Evolutionary conservation across 768 basidiomycete species (phyloP).

Genomic region (Suillus clintonianus): DNA sequence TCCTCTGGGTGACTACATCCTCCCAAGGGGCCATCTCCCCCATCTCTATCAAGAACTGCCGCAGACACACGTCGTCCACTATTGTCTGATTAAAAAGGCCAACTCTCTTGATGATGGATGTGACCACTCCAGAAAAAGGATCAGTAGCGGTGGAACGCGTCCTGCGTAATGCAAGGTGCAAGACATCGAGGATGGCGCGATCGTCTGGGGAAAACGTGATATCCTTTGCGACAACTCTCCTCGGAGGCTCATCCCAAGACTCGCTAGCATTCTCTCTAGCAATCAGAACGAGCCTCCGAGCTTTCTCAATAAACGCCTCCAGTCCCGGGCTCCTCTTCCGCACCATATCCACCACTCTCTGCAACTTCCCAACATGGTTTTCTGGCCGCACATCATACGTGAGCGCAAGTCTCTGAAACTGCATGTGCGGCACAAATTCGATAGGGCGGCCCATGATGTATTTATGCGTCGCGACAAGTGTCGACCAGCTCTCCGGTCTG

Average conservation of each 20-base stretch:
- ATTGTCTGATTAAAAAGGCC: slow-evolving; percentile 34
- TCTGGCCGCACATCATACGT: slow-evolving; percentile 65
- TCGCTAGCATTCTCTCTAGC: slow-evolving; percentile 31
- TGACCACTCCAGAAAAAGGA: slow-evolving; percentile 56
- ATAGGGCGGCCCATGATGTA: slow-evolving; percentile 56
- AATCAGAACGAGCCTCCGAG: slow-evolving; percentile 39
- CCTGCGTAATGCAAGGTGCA: slow-evolving; percentile 53
- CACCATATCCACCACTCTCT: slow-evolving; percentile 50
- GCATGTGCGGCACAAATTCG: slow-evolving; percentile 53
- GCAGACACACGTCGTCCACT: slow-evolving; percentile 34
- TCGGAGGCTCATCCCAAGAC: slow-evolving; percentile 32
- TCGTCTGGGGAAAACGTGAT: slow-evolving; percentile 55
- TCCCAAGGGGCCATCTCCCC: slow-evolving; percentile 86
- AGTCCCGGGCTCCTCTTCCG: slow-evolving; percentile 42
- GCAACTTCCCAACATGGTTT: slow-evolving; percentile 53
- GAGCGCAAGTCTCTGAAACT: slow-evolving; percentile 48
- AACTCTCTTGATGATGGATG: slow-evolving; percentile 60
- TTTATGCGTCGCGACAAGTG: slow-evolving; percentile 58
- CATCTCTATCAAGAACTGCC: slow-evolving; percentile 61
- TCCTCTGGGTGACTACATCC: slow-evolving; percentile 50
- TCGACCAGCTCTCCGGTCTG: slow-evolving; percentile 29
- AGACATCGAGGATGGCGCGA: slow-evolving; percentile 55
- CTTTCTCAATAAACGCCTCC: slow-evolving; percentile 52
- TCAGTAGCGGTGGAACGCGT: slow-evolving; percentile 55
- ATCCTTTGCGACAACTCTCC: slow-evolving; percentile 27